These are phyloP conservation scores for Amylostereum chailletii DNA, from an alignment of 1,284 basidiomycete genomes.

Conservation along the genomic window DNA sequence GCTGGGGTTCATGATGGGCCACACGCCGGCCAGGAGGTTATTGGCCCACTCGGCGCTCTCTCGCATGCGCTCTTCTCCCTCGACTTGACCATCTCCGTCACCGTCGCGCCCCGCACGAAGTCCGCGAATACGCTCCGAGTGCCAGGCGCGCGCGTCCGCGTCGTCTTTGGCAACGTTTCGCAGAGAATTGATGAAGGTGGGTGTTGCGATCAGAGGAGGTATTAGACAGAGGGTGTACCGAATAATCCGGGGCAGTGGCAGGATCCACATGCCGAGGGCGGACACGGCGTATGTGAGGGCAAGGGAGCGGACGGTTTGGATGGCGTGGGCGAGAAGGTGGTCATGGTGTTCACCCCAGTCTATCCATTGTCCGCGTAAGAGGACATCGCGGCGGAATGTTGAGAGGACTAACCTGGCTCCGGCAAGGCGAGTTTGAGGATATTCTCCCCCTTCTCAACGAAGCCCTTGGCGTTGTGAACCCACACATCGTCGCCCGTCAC, in stretches of 20 bases:
- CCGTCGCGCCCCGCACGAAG: constrained; percentile 22
- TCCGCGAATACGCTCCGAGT: constrained; percentile 28
- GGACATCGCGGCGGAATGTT: not conserved
- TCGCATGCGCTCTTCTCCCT: constrained; percentile 22
- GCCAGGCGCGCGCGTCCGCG: constrained; percentile 27
- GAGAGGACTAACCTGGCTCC: constrained; percentile 18
- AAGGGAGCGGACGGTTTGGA: constrained; percentile 17
- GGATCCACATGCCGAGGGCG: constrained; percentile 16
- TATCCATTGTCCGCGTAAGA: constrained; percentile 3
- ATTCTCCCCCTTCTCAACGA: constrained; percentile 19
- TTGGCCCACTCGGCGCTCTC: constrained; percentile 34
- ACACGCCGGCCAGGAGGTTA: constrained; percentile 24
- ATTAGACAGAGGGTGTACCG: constrained; percentile 16
- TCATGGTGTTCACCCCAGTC: constrained; percentile 23
- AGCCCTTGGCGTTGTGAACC: constrained; percentile 22
- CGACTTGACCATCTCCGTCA: constrained; percentile 22
- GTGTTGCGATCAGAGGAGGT: constrained; percentile 20
- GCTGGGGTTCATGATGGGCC: constrained; percentile 31
- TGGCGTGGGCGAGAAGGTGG: constrained; percentile 15
- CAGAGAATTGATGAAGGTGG: constrained; percentile 22
- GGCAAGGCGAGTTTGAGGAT: constrained; percentile 22
- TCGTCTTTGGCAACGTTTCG: constrained; percentile 19
- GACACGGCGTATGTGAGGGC: constrained; percentile 16
- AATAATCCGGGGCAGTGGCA: constrained; percentile 18
- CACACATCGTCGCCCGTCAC: constrained; percentile 24